Base-by-base conservation (phyloP, 805 yeast species). In the Kodamaea restingae region DNA sequence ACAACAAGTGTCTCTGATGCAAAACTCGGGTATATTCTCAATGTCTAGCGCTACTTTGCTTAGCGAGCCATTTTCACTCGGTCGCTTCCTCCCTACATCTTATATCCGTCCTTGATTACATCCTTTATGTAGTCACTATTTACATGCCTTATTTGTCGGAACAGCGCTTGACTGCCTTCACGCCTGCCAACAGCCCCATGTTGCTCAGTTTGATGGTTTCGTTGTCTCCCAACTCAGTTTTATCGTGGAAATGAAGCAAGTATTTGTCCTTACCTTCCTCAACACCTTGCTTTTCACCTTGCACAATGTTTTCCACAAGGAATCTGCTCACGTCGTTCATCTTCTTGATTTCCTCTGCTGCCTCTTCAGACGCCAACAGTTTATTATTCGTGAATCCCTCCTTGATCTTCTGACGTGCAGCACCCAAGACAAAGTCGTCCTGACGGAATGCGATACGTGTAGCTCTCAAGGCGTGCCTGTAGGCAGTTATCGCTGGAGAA, bases 211-310 rank as follows among this genome's bases (percentile, higher is more conserved):
- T 84, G 49, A 86, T 73, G 33, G 79, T 72, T 25, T 88, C 95
- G 58, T 91, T 91, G 55, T 88, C 96, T 14, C 97, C 98, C 38
- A 91, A 67, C 61, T 91, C 98, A 0, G 95, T 85, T 35, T 83
- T 78, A 35, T 76, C 63, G 55, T 88, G 96, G 49, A 91, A 80
- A 48, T 82, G 82, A 51, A 91, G 69, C 36, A 63, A 60, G 53
- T 70, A 77, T 35, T 65, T 72, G 31, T 37, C 34, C 11, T 65
- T 65, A 2, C 59, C 65, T 10, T 10, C 18, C 14, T 9, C 20
- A 7, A 17, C 11, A 17, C 4, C 12, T 10, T 37, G 33, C 49
- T 63, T 72, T 44, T 63, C 67, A 6, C 95, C 98, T 63, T 91
- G 98, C 3, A 91, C 97, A n/a, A 91, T 70, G 58, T 91, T 91